A percentile compares a stretch with the other conserved stretches of the same genome.
These are phyloP conservation scores for Periconia macrospinosa DNA, from an alignment of 2,329 filamentous ascomycete genomes.

Conservation along the genomic window DNA sequence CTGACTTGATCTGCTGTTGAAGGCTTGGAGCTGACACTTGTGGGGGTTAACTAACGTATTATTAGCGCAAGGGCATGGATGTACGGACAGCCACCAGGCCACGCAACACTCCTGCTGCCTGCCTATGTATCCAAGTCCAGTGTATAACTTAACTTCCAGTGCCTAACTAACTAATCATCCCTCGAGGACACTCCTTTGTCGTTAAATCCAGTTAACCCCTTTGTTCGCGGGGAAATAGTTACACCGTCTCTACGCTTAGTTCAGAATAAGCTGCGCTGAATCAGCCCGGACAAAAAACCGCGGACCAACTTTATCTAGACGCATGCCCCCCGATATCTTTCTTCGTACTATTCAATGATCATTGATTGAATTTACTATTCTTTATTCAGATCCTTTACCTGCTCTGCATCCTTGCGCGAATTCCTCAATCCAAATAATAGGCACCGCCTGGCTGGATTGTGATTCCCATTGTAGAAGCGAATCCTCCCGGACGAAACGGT, in stretches of 20 bases:
- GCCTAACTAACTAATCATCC: too few relatives aligned
- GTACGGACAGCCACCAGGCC: too few relatives aligned
- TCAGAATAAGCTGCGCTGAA: not conserved
- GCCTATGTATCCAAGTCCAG: not conserved
- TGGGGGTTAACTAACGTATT: too few relatives aligned
- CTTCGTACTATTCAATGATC: not conserved
- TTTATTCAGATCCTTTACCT: not conserved
- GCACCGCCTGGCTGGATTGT: not conserved
- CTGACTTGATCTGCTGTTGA: too few relatives aligned
- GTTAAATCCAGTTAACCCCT: not conserved
- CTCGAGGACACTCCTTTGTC: not conserved
- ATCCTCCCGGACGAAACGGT: conserved; percentile 3
- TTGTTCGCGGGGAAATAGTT: not conserved
- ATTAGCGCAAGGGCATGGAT: too few relatives aligned
- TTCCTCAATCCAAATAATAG: not conserved
- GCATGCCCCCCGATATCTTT: not conserved
- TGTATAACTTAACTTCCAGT: too few relatives aligned
- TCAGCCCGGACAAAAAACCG: not conserved
- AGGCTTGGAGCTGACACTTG: too few relatives aligned
- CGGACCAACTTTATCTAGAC: conserved; percentile 1
- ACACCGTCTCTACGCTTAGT: not conserved
- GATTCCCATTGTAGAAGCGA: not conserved
- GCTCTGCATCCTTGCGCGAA: not conserved
- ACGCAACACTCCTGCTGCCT: not conserved
- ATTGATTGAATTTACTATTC: not conserved